Base-by-base conservation (phyloP, 2,329 filamentous ascomycete species). In the Fusarium sterilihyphosum region DNA sequence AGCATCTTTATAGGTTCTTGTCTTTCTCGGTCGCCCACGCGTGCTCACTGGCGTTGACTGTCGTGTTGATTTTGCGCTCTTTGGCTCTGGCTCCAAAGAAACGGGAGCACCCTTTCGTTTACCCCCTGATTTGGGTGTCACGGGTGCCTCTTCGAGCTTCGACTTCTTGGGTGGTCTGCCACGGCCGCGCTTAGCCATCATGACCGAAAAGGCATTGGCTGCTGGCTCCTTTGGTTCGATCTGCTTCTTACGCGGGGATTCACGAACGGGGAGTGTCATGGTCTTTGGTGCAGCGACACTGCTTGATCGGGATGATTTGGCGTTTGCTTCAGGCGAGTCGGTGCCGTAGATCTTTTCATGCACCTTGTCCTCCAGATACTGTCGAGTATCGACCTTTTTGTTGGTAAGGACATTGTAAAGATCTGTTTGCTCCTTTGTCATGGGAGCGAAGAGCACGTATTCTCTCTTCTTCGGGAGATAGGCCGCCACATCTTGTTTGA, bases 381-480 rank as follows among this genome's bases (percentile, higher is more conserved):
- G 89, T 35, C 95, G 89, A 0, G 89, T 89, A 71, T 92, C 90
- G 4, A 84, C 81, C 5, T 85, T 85, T 70, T 89, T 90, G 78
- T 92, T 86, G 63, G 82, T 88, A 40, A 92, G 85, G 1, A 86
- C 87, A 58, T 91, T 91, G 80, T 99, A 99, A 1, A 99, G 84
- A 65, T 98, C 96, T 6, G 95, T 94, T 80, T 99, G 96, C 75
- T 96, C 94, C 31, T 91, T 89, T 0, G 95, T 98, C 83, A 99
- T 91, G 1, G 96, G 96, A 1, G 96, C 96, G 78, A 96, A 98
- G 1, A 99, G 85, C 7, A 99, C 93, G 75, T 99, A 99, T 81
- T 99, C 96, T 35, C 96, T 90, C 85, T 99, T 99, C 83, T 96
- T 97, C 0, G 96, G 96, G n/a, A 99, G 87, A 54, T 94, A 90